These are phyloP conservation scores for Vitis hybrid DNA, from an alignment of 177 flowering plant genomes.

Conservation along the genomic window DNA sequence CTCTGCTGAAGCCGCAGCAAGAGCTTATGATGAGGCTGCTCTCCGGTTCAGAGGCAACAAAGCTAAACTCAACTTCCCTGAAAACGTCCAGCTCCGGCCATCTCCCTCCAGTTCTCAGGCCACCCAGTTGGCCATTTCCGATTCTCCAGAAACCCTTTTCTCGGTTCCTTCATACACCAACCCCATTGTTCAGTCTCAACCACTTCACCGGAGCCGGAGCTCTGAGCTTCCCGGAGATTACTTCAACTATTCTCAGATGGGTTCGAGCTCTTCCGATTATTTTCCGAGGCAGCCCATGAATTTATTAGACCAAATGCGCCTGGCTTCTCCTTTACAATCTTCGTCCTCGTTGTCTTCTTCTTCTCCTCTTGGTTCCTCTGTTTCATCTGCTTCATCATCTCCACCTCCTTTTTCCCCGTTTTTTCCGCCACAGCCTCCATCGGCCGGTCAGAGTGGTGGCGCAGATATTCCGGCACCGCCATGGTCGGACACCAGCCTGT, in stretches of 20 bases:
- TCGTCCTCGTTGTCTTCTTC: constrained; percentile 6
- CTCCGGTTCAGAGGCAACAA: constrained; percentile 70
- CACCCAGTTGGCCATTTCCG: constrained; percentile 27
- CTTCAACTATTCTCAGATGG: constrained; percentile 25
- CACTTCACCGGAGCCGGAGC: constrained; percentile 10
- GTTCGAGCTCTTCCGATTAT: constrained; percentile 22
- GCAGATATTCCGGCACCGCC: not conserved
- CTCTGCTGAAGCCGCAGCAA: constrained; percentile 75
- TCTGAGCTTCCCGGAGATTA: constrained; percentile 17
- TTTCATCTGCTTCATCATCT: constrained; percentile 6
- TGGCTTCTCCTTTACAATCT: constrained; percentile 13
- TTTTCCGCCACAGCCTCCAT: constrained; percentile 5
- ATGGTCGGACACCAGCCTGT: constrained; percentile 12
- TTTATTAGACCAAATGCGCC: constrained; percentile 29
- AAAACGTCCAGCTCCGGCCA: constrained; percentile 43
- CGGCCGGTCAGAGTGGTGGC: not conserved
- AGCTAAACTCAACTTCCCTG: constrained; percentile 87
- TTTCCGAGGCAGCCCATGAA: constrained; percentile 22
- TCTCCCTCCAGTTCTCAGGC: constrained; percentile 25
- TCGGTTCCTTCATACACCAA: constrained; percentile 18
- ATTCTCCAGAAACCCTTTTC: constrained; percentile 28
- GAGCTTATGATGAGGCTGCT: constrained; percentile 83
- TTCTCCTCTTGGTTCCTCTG: not conserved
- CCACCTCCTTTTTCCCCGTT: constrained; percentile 4
- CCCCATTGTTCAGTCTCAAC: constrained; percentile 20